Percentiles rank a stretch among this genome's conserved stretches.
Conservation (phyloP, 331 rosid genomes). For the Telfairia occidentalis region DNA sequence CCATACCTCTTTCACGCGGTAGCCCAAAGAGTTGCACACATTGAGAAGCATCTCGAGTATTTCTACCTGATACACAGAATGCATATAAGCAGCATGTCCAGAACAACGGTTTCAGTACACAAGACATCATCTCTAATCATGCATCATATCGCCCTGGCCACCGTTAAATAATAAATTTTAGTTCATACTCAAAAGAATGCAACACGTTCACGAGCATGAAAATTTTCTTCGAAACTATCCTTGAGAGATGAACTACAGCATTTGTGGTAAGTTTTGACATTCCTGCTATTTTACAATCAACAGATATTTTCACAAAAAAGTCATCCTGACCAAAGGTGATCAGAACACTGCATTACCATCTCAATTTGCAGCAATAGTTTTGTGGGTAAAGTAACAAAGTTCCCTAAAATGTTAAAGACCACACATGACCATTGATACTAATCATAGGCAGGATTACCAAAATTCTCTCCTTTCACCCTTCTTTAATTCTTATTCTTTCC, state of each 20-base stretch:
- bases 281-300: background rate
- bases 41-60: constrained; percentile 2
- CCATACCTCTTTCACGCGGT: constrained; percentile 3
- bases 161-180: background rate
- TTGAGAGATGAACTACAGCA: background rate
- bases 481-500: background rate
- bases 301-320: background rate
- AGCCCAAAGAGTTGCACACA: background rate
- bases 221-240: background rate
- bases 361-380: no score
- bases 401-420: background rate
- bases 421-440: background rate
- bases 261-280: background rate
- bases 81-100: background rate
- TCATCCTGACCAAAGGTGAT: background rate
- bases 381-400: no score
- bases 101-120: background rate
- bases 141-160: background rate
- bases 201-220: background rate
- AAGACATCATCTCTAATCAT: background rate
- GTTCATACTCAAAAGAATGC: background rate
- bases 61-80: constrained; percentile 3
- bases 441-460: background rate
- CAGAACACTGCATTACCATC: no score
- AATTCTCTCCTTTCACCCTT: background rate